Evolutionary conservation across 371 early-diverging fungal genomes (phyloP).

Genomic region (Dichotomocladium elegans): DNA sequence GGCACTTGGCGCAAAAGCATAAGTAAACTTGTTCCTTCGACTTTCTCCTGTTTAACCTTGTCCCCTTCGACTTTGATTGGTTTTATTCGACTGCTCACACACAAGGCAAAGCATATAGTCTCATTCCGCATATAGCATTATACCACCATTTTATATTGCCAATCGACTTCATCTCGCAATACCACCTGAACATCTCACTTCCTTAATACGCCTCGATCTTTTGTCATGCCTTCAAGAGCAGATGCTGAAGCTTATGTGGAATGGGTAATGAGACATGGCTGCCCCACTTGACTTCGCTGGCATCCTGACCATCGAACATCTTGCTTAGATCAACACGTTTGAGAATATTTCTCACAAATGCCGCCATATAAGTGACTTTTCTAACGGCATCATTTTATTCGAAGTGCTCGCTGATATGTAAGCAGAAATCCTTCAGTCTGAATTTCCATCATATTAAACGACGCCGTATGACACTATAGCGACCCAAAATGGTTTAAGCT

Average conservation of each 20-base stretch:
- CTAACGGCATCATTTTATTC: slow-evolving; percentile 75
- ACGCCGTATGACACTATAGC: slow-evolving; percentile 29
- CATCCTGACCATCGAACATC: background rate
- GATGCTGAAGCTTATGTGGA: slow-evolving; percentile 14
- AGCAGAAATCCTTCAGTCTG: too few relatives aligned
- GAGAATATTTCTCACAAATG: slow-evolving; percentile 59
- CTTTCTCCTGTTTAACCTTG: background rate
- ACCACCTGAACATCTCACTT: background rate
- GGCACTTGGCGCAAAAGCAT: too few relatives aligned
- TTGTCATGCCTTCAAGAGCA: background rate
- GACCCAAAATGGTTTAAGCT: slow-evolving; percentile 88
- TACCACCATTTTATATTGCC: too few relatives aligned
- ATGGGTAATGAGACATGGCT: slow-evolving; percentile 3
- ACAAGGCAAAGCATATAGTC: background rate
- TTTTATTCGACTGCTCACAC: background rate
- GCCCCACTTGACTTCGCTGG: background rate
- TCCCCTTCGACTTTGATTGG: background rate
- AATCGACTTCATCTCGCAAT: background rate
- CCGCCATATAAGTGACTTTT: slow-evolving; percentile 64
- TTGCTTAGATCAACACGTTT: slow-evolving; percentile 70
- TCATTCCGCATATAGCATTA: too few relatives aligned
- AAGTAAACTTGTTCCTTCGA: background rate
- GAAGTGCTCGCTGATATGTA: slow-evolving; percentile 86
- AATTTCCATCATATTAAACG: background rate
- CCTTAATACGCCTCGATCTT: background rate